Base-by-base conservation (phyloP, 257 asterid species). In the Petunia axillaris region DNA sequence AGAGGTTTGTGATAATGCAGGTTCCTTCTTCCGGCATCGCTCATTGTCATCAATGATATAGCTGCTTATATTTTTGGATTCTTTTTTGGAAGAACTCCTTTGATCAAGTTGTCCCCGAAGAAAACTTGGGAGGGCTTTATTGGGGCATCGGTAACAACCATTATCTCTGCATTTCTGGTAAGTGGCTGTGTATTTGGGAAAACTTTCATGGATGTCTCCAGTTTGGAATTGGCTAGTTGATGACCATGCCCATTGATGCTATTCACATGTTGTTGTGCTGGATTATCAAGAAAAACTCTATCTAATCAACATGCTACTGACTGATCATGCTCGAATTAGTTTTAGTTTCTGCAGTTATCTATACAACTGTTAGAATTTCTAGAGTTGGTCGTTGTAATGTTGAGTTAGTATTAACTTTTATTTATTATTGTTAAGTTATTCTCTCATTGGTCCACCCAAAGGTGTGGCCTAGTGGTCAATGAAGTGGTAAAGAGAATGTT, bases 11-110 rank as follows among this genome's bases (percentile, higher is more conserved):
- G 75, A 59, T 80, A 53, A 64, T 91, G 93, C 98, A 93, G 98
- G 98, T 93, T 93, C 88, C 98, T 92, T 90, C 96, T 93, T 85
- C 98, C 98, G 66, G 98, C 97, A 83, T 93, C 97, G 57, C 97
- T 93, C 75, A 92, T 93, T 38, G 93, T 91, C 76, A 87, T 93
- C 85, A 91, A 92, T 65, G 98, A 93, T 76, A 88, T 90, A 64
- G 97, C 96, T 83, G 97, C 98, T 84, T 93, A 93, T 86, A 81
- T 93, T 65, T 92, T 91, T 36, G 98, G 98, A 13, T 93, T 93
- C 86, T 92, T 91, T 89, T 91, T 93, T 76, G 98, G 98, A 79
- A 93, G 85, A 89, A 93, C 98, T 81, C 98, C 98, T 81, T 85
- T 92, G 81, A 93, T 92, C 86, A 90, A 93, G 88, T 83, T 93